phyloP scores from a whole-genome alignment of 2,329 filamentous ascomycete genomes.

The Fusarium sp. region DNA sequence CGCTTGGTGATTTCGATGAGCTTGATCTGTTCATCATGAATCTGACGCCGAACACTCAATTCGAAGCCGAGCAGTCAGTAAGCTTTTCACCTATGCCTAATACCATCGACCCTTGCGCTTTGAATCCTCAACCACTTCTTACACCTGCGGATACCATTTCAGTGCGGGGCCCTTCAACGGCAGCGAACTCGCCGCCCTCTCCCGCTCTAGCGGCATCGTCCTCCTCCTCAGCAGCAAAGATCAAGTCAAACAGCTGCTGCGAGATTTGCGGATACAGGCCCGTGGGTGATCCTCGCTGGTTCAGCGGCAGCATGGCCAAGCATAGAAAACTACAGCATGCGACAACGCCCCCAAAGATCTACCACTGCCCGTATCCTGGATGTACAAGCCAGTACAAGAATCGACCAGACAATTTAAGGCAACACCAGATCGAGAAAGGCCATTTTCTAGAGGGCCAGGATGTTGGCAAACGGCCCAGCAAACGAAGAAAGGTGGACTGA shows the following conservation, averaged over 20 bases:
- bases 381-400: slow-evolving; percentile 71
- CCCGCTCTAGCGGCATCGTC: slow-evolving; percentile 31
- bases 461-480: slow-evolving; percentile 57
- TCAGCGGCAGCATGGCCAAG: slow-evolving; percentile 71
- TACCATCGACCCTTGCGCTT: slow-evolving; percentile 28
- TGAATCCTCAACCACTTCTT: slow-evolving; percentile 42
- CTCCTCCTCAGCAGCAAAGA: slow-evolving; percentile 50
- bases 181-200: slow-evolving; percentile 46
- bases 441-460: slow-evolving; percentile 66
- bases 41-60: slow-evolving; percentile 37
- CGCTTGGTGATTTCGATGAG: slow-evolving; percentile 25
- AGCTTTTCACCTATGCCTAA: slow-evolving; percentile 25
- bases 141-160: slow-evolving; percentile 44
- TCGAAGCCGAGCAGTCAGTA: slow-evolving; percentile 29
- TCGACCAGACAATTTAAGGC: slow-evolving; percentile 68
- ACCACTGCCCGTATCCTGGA: slow-evolving; percentile 67
- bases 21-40: slow-evolving; percentile 46
- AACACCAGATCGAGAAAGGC: slow-evolving; percentile 70
- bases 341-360: slow-evolving; percentile 64
- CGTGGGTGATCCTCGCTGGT: slow-evolving; percentile 71
- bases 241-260: slow-evolving; percentile 64
- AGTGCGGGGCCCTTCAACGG: slow-evolving; percentile 41
- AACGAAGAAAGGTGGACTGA: slow-evolving; percentile 63
- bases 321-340: slow-evolving; percentile 70
- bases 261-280: slow-evolving; percentile 69